phyloP scores from a whole-genome alignment of 2,329 filamentous ascomycete genomes.

The Diaporthe sp. region DNA sequence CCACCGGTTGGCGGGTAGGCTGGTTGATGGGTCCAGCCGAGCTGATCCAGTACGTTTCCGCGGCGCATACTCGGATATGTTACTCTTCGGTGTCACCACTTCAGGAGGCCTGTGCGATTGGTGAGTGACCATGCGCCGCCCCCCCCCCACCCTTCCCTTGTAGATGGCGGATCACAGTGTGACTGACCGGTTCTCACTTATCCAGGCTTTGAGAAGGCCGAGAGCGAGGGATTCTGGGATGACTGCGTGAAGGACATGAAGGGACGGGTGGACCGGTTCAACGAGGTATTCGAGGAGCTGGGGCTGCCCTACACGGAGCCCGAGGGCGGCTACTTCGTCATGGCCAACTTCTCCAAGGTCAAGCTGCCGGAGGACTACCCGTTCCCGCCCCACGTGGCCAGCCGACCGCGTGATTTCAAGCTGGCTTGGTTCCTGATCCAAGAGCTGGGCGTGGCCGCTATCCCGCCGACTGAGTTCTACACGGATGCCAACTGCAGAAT shows the following conservation, averaged over 20 bases:
- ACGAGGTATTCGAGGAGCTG: constrained; percentile 81
- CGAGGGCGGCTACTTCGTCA: constrained; percentile 96
- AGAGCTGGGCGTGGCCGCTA: constrained; percentile 94
- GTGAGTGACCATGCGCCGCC: constrained; percentile 45
- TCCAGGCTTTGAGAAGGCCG: constrained; percentile 85
- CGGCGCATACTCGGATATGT: constrained; percentile 95
- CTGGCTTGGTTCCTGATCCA: constrained; percentile 97
- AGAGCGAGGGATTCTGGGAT: constrained; percentile 88
- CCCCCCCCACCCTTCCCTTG: too few species aligned
- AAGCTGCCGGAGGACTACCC: constrained; percentile 84
- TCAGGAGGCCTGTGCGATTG: constrained; percentile 93
- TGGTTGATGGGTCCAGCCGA: constrained; percentile 93
- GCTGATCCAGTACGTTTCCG: constrained; percentile 89
- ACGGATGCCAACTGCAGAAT: constrained; percentile 85
- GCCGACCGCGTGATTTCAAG: constrained; percentile 91
- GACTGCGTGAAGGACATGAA: constrained; percentile 88
- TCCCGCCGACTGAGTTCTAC: constrained; percentile 97
- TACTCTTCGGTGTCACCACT: constrained; percentile 93
- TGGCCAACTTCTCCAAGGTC: constrained; percentile 92
- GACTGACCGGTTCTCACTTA: not conserved
- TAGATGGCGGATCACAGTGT: not conserved
- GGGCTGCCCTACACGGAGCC: constrained; percentile 87
- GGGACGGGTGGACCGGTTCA: constrained; percentile 87
- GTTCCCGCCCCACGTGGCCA: constrained; percentile 89
- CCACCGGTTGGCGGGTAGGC: constrained; percentile 94